These are phyloP conservation scores for Monilinia vaccinii-corymbosi DNA, from an alignment of 2,329 filamentous ascomycete species.

Conservation along the genomic window DNA sequence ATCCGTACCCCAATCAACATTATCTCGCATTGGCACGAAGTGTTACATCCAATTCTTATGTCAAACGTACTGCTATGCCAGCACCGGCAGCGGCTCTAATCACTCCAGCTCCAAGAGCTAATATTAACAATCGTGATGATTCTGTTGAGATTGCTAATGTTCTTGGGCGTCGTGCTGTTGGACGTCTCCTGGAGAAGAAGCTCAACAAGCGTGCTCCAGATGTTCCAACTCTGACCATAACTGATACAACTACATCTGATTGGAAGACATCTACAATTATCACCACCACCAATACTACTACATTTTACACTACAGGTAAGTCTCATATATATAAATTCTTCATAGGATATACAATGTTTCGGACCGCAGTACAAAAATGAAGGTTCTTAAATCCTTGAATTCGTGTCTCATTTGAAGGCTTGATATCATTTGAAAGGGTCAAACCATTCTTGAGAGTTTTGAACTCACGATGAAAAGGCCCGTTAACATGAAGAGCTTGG, in stretches of 20 bases:
- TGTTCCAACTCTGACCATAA: conserved; percentile 4
- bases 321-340: not conserved
- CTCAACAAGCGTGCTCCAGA: conserved; percentile 9
- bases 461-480: too few species aligned
- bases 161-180: conserved; percentile 7
- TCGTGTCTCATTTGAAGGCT: too few species aligned
- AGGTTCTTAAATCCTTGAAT: too few species aligned
- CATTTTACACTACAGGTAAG: conserved; percentile 8
- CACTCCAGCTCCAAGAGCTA: not conserved
- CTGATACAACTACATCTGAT: conserved; percentile 2
- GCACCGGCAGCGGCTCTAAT: not conserved
- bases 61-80: not conserved
- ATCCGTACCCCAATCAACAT: not conserved
- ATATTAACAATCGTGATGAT: not conserved
- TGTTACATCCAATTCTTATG: not conserved
- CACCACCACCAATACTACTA: not conserved
- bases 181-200: not conserved
- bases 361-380: too few species aligned
- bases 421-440: not conserved
- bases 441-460: too few species aligned
- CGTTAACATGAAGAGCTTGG: too few species aligned
- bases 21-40: conserved; percentile 4
- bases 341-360: too few species aligned
- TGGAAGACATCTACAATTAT: conserved; percentile 7
- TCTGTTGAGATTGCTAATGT: not conserved